A percentile compares a stretch with the other conserved stretches of the same genome.
Conservation (phyloP, 2,329 filamentous ascomycete genomes). For the Fonsecaea monophora region DNA sequence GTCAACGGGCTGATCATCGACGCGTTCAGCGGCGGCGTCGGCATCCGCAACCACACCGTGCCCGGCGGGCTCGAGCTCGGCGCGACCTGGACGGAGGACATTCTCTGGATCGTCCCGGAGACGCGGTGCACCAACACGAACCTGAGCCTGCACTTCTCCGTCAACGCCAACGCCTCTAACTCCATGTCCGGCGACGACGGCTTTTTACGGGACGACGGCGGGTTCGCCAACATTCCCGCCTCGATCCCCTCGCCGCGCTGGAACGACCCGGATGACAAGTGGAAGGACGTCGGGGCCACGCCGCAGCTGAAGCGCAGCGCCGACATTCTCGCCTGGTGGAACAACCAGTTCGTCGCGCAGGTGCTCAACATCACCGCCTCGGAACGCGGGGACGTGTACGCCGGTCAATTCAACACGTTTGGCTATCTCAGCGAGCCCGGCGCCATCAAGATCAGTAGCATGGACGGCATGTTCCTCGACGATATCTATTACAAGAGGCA, state of each 20-base stretch:
- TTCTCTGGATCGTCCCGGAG: slow-evolving; percentile 57
- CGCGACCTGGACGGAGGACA: slow-evolving; percentile 54
- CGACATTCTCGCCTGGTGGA: slow-evolving; percentile 11
- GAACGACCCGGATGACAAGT: not conserved
- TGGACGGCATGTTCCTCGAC: slow-evolving; percentile 9
- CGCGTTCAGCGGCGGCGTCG: slow-evolving; percentile 51
- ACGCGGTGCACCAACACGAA: slow-evolving; percentile 54
- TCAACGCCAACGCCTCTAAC: slow-evolving; percentile 40
- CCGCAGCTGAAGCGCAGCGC: slow-evolving; percentile 8
- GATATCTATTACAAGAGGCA: slow-evolving; percentile 6
- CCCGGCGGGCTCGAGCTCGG: slow-evolving; percentile 46
- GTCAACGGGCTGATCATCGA: slow-evolving; percentile 52
- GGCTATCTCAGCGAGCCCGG: slow-evolving; percentile 5
- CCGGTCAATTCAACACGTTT: slow-evolving; percentile 6
- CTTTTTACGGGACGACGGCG: slow-evolving; percentile 6
- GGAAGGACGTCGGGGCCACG: not conserved
- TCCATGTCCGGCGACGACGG: slow-evolving; percentile 9
- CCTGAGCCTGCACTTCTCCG: slow-evolving; percentile 30
- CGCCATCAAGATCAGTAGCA: slow-evolving; percentile 8
- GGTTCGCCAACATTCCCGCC: slow-evolving; percentile 4
- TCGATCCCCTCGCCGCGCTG: not conserved
- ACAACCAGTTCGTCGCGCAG: slow-evolving; percentile 11
- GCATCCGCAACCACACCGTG: slow-evolving; percentile 55
- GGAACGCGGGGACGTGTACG: not conserved
- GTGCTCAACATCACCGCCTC: slow-evolving; percentile 1